phyloP scores from a whole-genome alignment of 306 rosid species.

The Hippophae tibetana region DNA sequence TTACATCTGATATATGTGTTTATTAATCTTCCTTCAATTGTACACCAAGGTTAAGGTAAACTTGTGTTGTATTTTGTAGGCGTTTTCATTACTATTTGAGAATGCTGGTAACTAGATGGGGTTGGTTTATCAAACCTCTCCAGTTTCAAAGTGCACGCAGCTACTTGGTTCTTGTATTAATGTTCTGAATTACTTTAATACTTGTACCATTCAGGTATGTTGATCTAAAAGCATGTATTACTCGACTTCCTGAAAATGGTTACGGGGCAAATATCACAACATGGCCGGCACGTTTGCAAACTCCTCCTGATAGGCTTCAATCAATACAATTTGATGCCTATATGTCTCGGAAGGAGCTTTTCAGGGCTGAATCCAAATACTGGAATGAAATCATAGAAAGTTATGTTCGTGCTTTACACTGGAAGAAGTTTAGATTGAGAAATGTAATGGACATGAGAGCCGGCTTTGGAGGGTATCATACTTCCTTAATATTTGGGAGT shows the following conservation, averaged over 20 bases:
- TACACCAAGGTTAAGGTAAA: too few relatives aligned
- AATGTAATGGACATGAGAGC: constrained; percentile 98
- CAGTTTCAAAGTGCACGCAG: too few relatives aligned
- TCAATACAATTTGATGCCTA: constrained; percentile 68
- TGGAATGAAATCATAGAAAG: constrained; percentile 58
- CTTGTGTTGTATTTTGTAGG: too few relatives aligned
- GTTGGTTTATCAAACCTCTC: too few relatives aligned
- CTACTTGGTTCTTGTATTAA: background rate
- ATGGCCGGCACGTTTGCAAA: constrained; percentile 79
- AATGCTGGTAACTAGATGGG: too few relatives aligned
- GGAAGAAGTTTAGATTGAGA: constrained; percentile 69
- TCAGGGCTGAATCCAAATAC: constrained; percentile 73
- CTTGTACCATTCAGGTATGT: constrained; percentile 54
- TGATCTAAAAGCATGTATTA: constrained; percentile 75
- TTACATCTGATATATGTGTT: too few relatives aligned
- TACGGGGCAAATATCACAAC: constrained; percentile 46
- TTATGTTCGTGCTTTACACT: constrained; percentile 47
- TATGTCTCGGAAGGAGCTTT: constrained; percentile 79
- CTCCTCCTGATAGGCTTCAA: constrained; percentile 84
- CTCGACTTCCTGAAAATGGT: constrained; percentile 64
- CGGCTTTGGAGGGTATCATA: constrained; percentile 89
- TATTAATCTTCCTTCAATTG: too few relatives aligned
- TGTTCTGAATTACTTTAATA: constrained; percentile 15
- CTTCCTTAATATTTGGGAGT: constrained; percentile 6
- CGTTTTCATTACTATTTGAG: too few relatives aligned